Percentiles rank a stretch among this genome's conserved stretches.
Conservation (phyloP, 176 grass and related monocot genomes). For the Carex pumila region DNA sequence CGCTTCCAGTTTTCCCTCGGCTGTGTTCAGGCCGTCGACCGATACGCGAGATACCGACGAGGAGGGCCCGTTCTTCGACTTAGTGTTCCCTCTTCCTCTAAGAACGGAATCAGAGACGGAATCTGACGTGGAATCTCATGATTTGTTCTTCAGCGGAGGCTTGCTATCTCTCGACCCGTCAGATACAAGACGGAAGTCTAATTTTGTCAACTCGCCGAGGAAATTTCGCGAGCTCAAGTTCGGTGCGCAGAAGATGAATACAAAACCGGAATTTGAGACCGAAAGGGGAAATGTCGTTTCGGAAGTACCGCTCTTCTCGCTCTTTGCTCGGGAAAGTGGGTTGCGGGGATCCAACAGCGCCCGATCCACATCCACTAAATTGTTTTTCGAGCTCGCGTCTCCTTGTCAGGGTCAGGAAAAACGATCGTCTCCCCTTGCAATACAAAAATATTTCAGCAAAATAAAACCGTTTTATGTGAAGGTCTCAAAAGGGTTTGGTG, state of each 20-base stretch:
- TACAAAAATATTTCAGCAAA: conserved; percentile 69
- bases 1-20: conserved; percentile 27
- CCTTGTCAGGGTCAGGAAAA: conserved; percentile 18
- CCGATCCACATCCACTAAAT: conserved; percentile 10
- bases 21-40: conserved; percentile 31
- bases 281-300: neutral
- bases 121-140: conserved; percentile 15
- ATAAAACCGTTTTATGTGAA: conserved; percentile 56
- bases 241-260: conserved; percentile 44
- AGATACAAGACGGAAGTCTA: conserved; percentile 28
- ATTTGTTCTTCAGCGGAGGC: conserved; percentile 5
- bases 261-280: neutral
- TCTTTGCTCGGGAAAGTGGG: conserved; percentile 52
- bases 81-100: conserved; percentile 38
- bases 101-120: conserved; percentile 37
- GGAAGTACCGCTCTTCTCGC: conserved; percentile 18
- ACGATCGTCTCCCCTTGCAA: conserved; percentile 17
- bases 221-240: conserved; percentile 54
- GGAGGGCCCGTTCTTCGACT: conserved; percentile 76
- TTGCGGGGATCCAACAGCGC: conserved; percentile 37
- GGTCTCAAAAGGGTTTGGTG: conserved; percentile 8
- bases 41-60: conserved; percentile 31
- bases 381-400: conserved; percentile 30
- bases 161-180: neutral
- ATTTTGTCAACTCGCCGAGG: neutral